phyloP scores from a whole-genome alignment of 768 basidiomycete species.

The Trametes cinnabarina region DNA sequence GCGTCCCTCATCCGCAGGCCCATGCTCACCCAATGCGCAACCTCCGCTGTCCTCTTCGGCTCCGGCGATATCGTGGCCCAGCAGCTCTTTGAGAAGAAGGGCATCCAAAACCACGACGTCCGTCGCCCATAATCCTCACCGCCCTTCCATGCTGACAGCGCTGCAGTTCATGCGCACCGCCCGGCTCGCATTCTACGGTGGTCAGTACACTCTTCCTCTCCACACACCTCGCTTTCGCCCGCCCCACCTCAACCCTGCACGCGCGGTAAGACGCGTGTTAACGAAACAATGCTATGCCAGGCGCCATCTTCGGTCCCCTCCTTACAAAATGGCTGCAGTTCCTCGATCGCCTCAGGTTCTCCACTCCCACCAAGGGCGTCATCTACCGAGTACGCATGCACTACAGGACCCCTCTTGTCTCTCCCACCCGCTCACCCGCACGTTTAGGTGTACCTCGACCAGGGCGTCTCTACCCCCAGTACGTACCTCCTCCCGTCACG shows the following conservation, averaged over 20 bases:
- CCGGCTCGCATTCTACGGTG: slow-evolving; percentile 71
- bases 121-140: slow-evolving; percentile 25
- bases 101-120: slow-evolving; percentile 69
- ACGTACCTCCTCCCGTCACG: slow-evolving; percentile 17
- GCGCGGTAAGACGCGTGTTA: background rate
- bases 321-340: slow-evolving; percentile 81
- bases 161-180: slow-evolving; percentile 57
- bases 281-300: slow-evolving; percentile 30
- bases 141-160: background rate
- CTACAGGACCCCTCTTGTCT: background rate
- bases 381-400: slow-evolving; percentile 53
- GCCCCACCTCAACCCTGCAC: background rate
- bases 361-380: slow-evolving; percentile 54
- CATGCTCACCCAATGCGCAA: slow-evolving; percentile 59
- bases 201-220: slow-evolving; percentile 34
- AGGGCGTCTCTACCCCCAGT: slow-evolving; percentile 74
- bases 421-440: background rate
- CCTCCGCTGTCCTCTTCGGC: slow-evolving; percentile 68
- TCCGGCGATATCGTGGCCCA: slow-evolving; percentile 83
- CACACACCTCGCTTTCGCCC: background rate
- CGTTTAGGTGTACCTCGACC: slow-evolving; percentile 74
- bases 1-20: slow-evolving; percentile 60
- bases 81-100: slow-evolving; percentile 74
- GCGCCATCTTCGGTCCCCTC: slow-evolving; percentile 74
- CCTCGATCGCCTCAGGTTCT: slow-evolving; percentile 68